Evolutionary conservation across 192 early-diverging fungal genomes (phyloP).

Genomic region (Chytriomyces sp.): DNA sequence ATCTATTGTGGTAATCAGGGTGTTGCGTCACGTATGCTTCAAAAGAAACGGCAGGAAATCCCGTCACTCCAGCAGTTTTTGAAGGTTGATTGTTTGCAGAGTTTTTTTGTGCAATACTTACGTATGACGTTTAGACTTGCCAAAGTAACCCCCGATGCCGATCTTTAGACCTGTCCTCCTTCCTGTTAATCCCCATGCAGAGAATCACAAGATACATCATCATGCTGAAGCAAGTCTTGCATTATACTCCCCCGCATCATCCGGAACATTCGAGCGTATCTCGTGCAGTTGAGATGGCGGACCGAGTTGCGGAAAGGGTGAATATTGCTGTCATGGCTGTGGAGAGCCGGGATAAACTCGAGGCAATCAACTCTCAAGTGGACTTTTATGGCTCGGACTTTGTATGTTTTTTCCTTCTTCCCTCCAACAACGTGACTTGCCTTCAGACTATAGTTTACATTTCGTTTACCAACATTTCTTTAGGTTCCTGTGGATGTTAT

Average conservation of each 20-base stretch:
- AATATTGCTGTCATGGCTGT: slow-evolving; percentile 54
- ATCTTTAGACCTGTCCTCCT: slow-evolving; percentile 76
- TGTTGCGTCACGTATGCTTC: slow-evolving; percentile 64
- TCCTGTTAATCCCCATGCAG: slow-evolving; percentile 68
- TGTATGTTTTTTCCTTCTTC: slow-evolving; percentile 20
- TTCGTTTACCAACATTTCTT: slow-evolving; percentile 1
- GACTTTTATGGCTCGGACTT: slow-evolving; percentile 57
- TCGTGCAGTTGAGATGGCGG: slow-evolving; percentile 49
- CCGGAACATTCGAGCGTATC: slow-evolving; percentile 53
- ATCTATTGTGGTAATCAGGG: slow-evolving; percentile 72
- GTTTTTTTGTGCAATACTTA: slow-evolving; percentile 21
- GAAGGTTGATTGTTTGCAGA: slow-evolving; percentile 55
- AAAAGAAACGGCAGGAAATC: slow-evolving; percentile 59
- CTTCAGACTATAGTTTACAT: background rate
- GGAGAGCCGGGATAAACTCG: slow-evolving; percentile 59
- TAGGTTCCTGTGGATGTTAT: slow-evolving; percentile 54
- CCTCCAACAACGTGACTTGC: background rate
- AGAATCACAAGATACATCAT: slow-evolving; percentile 64
- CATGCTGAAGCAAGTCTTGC: slow-evolving; percentile 60
- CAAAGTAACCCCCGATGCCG: slow-evolving; percentile 68
- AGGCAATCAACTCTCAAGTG: slow-evolving; percentile 56
- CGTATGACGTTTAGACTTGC: slow-evolving; percentile 41
- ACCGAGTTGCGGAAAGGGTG: slow-evolving; percentile 50
- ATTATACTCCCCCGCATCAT: slow-evolving; percentile 59
- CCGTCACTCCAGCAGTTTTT: slow-evolving; percentile 63